phyloP scores from a whole-genome alignment of 257 asterid species.

The Fraxinus quadrangulata region DNA sequence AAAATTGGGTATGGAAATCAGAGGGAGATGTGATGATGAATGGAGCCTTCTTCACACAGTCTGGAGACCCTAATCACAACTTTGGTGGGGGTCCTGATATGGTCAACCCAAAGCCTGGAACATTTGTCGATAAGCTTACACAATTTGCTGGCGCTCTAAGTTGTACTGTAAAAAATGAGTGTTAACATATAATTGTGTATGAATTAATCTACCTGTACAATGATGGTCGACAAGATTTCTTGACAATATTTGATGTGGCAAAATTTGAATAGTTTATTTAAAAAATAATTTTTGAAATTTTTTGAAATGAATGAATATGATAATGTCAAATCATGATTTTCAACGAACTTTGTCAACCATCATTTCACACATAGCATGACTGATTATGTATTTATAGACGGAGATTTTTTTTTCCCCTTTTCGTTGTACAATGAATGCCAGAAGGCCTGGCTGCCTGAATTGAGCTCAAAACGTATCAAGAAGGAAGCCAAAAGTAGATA shows the following conservation, averaged over 20 bases:
- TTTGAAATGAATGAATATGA: too few relatives aligned
- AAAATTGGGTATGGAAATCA: conserved; percentile 81
- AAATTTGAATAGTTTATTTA: too few relatives aligned
- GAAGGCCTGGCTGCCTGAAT: background rate
- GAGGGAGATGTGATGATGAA: conserved; percentile 66
- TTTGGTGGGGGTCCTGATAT: conserved; percentile 30
- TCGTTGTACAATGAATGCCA: background rate
- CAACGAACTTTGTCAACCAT: too few relatives aligned
- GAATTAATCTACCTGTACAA: too few relatives aligned
- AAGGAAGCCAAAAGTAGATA: background rate
- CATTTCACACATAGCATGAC: too few relatives aligned
- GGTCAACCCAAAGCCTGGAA: conserved; percentile 56
- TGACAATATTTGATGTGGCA: too few relatives aligned
- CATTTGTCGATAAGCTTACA: conserved; percentile 38
- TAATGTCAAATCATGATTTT: too few relatives aligned
- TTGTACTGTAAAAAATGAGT: conserved; percentile 29
- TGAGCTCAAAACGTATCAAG: background rate
- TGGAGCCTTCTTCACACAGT: conserved; percentile 74
- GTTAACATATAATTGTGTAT: background rate
- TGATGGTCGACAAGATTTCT: too few relatives aligned
- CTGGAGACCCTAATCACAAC: conserved; percentile 56
- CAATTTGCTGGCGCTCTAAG: conserved; percentile 56
- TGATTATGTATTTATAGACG: too few relatives aligned
- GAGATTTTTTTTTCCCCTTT: too few relatives aligned
- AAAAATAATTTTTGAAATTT: too few relatives aligned